Evolutionary conservation across 2,329 filamentous ascomycete species (phyloP), one percentile per base, ranked within the genome.

Genomic region (Metarhizium anisopliae): DNA sequence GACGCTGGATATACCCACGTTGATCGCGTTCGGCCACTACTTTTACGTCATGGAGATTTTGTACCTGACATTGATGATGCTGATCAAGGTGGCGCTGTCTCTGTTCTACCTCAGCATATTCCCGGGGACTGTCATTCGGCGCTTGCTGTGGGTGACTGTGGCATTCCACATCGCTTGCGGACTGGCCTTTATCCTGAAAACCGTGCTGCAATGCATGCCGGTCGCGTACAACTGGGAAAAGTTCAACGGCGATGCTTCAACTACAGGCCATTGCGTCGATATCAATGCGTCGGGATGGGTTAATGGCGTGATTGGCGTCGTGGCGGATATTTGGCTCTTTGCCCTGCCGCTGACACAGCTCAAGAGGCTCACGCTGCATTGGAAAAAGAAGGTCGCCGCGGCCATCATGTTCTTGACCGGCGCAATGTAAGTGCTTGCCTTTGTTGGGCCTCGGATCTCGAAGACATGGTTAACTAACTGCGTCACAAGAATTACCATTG

Each of bases 51-150:
- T 67, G 59, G 68, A 70, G 50, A 54, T 64, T n/a, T 35, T 76
- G 47, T 76, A 78, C 61, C 75, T 77, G 61, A 56, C 64, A 6
- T 64, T 71, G 14, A 63, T 76, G n/a, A 66, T 70, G 38, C 63
- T 76, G 52, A 70, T 75, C 25, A 77, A 78, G 57, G 64, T 75
- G 20, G 73, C 76, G 4, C 68, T 81, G 35, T 67, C 80, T 6
- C 67, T 76, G 58, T 77, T 80, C 64, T 79, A 78, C 60, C 67
- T 75, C 35, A 72, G 73, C 51, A 74, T 80, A 54, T 80, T 80
- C 56, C 73, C 73, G 0, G 59, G 62, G 1, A 59, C 45, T 2
- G 54, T 50, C 6, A 67, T 77, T 32, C 67, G 68, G 18, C 64
- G 63, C n/a, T 38, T 72, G 14, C 63, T 76, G 16, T 68, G 67